Evolutionary conservation across 352 stramenopile species (phyloP).

Genomic region (Plasmopara halstedii): DNA sequence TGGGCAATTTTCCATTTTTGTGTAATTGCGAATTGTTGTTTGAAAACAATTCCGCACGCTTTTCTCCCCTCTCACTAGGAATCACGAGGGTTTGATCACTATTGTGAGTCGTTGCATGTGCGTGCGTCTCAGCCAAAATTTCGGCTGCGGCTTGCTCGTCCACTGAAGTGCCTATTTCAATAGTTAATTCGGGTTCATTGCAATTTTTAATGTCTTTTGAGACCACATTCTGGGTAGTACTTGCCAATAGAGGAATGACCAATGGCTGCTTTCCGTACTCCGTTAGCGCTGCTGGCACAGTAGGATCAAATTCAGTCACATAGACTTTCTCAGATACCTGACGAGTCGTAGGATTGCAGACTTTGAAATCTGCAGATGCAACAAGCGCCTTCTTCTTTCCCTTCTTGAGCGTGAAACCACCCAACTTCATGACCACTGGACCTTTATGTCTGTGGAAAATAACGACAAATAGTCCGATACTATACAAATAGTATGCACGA

Average conservation of each 20-base stretch:
- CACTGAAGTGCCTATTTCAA: slow-evolving; percentile 1
- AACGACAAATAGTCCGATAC: too few relatives aligned
- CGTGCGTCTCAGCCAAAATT: slow-evolving; percentile 32
- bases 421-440: slow-evolving; percentile 63
- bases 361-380: slow-evolving; percentile 22
- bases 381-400: slow-evolving; percentile 32
- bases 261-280: slow-evolving; percentile 30
- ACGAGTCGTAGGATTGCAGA: slow-evolving; percentile 3
- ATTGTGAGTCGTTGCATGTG: slow-evolving; percentile 1
- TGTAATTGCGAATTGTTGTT: slow-evolving; percentile 11
- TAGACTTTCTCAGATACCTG: slow-evolving; percentile 40
- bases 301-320: slow-evolving; percentile 67
- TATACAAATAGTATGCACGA: too few relatives aligned
- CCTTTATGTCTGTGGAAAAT: too few relatives aligned
- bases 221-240: slow-evolving; percentile 39
- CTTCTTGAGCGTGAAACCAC: slow-evolving; percentile 68
- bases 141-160: slow-evolving; percentile 34
- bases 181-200: not conserved
- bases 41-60: slow-evolving; percentile 37
- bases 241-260: slow-evolving; percentile 64
- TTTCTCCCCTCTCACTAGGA: slow-evolving; percentile 22
- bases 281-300: slow-evolving; percentile 20
- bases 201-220: not conserved
- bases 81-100: slow-evolving; percentile 40
- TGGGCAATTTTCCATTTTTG: slow-evolving; percentile 28